Percentiles rank a stretch among this genome's conserved stretches.
phyloP scores from a whole-genome alignment of 208 protist species.

The Kentomonas sorsogonicus region DNA sequence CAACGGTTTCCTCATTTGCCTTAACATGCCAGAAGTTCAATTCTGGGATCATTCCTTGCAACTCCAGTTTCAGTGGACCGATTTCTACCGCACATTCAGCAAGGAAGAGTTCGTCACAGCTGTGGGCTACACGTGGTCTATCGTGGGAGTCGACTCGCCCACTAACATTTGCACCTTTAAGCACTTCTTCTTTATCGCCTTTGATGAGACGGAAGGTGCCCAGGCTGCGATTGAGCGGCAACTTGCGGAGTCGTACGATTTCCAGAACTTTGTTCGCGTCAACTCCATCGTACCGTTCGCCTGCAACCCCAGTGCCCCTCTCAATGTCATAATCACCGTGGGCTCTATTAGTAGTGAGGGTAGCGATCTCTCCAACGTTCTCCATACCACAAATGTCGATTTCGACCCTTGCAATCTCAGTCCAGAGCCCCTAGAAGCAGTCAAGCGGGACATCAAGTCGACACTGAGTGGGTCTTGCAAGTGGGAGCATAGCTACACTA shows the following conservation, averaged over 20 bases:
- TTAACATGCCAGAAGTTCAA: no score
- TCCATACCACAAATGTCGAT: no score
- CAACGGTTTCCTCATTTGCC: no score
- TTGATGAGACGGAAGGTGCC: constrained; percentile 14
- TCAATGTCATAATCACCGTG: constrained; percentile 61
- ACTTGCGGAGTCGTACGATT: constrained; percentile 12
- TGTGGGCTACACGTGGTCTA: constrained; percentile 51
- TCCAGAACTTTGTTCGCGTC: constrained; percentile 32
- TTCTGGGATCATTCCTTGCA: no score
- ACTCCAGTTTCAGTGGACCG: no score
- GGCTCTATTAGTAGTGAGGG: no score
- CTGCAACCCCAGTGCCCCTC: constrained; percentile 38
- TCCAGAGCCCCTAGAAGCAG: no score
- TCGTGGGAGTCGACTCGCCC: constrained; percentile 20
- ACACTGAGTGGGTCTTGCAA: constrained; percentile 34
- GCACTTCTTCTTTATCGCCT: constrained; percentile 72
- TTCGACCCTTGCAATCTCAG: no score
- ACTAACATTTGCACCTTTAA: constrained; percentile 32
- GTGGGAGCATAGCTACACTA: constrained; percentile 43
- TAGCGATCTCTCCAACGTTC: no score
- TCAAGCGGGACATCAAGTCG: constrained; percentile 25
- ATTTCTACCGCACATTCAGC: constrained; percentile 41
- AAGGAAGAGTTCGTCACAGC: constrained; percentile 32
- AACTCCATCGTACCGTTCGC: constrained; percentile 57
- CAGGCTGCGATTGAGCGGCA: neutral